phyloP scores from a whole-genome alignment of 2,329 filamentous ascomycete species.

The Dactylellina cionopaga region DNA sequence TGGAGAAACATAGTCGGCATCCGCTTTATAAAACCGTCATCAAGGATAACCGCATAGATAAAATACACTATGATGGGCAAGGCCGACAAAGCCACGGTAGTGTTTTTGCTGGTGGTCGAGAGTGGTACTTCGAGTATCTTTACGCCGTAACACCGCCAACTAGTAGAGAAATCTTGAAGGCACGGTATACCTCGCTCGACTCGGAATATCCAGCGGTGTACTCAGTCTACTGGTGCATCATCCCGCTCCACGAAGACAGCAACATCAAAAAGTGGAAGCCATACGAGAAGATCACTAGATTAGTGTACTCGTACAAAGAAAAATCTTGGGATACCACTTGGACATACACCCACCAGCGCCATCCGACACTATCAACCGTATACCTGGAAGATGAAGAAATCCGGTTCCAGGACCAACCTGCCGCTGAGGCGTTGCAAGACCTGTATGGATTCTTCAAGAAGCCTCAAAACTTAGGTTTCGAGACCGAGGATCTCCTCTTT shows the following conservation, averaged over 20 bases:
- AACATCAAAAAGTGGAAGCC: conserved; percentile 55
- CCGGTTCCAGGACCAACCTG: conserved; percentile 50
- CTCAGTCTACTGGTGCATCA: conserved; percentile 60
- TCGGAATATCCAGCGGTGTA: conserved; percentile 56
- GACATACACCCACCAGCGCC: conserved; percentile 61
- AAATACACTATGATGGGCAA: conserved; percentile 59
- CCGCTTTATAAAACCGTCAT: conserved; percentile 38
- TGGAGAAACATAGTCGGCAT: conserved; percentile 25
- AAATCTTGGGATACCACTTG: conserved; percentile 59
- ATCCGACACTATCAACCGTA: conserved; percentile 59
- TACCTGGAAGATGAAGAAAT: conserved; percentile 46
- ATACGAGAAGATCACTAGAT: conserved; percentile 59
- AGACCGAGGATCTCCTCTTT: conserved; percentile 60
- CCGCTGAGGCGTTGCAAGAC: conserved; percentile 36
- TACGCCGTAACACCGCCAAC: conserved; percentile 60
- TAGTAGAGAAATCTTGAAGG: conserved; percentile 59
- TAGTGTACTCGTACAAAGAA: conserved; percentile 56
- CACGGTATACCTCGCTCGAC: conserved; percentile 56
- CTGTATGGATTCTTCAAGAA: conserved; percentile 51
- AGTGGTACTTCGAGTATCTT: conserved; percentile 60
- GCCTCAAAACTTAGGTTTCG: conserved; percentile 54
- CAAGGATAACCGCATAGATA: conserved; percentile 54
- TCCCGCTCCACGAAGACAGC: conserved; percentile 45
- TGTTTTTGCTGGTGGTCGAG: conserved; percentile 56
- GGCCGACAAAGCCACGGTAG: conserved; percentile 59